These are phyloP conservation scores for Fusarium chaquense DNA, from an alignment of 2,329 filamentous ascomycete genomes.

Conservation along the genomic window DNA sequence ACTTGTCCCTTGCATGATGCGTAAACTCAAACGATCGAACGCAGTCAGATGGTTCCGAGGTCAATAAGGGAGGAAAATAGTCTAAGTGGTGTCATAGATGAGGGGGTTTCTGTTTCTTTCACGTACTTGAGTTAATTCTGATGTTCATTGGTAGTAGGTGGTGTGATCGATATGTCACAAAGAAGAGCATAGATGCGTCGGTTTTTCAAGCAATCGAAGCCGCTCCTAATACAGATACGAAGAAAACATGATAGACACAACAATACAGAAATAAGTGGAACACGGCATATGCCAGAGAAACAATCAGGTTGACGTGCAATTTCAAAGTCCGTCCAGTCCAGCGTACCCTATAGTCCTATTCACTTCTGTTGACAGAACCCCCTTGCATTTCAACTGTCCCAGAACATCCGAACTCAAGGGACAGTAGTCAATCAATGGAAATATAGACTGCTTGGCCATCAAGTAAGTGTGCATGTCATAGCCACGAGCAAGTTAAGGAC, in stretches of 20 bases:
- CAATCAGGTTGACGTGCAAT: neutral
- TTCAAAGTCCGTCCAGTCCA: neutral
- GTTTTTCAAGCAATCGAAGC: neutral
- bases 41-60: neutral
- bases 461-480: neutral
- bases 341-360: slow-evolving; percentile 7
- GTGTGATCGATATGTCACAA: neutral
- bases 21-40: neutral
- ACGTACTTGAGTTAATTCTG: neutral
- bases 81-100: neutral
- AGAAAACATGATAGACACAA: too few relatives aligned
- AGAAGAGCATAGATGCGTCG: neutral
- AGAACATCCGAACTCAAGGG: neutral
- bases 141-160: neutral
- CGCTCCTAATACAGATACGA: accelerated
- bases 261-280: neutral
- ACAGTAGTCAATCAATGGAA: neutral
- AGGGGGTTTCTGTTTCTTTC: neutral
- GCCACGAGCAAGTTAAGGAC: neutral
- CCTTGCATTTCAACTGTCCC: neutral
- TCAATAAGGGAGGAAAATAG: neutral
- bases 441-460: neutral
- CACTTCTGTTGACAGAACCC: neutral
- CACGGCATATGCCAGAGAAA: neutral
- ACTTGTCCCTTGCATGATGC: slow-evolving; percentile 22